Conservation (phyloP, 2,329 filamentous ascomycete genomes). For the Aspergillus costaricaensis region DNA sequence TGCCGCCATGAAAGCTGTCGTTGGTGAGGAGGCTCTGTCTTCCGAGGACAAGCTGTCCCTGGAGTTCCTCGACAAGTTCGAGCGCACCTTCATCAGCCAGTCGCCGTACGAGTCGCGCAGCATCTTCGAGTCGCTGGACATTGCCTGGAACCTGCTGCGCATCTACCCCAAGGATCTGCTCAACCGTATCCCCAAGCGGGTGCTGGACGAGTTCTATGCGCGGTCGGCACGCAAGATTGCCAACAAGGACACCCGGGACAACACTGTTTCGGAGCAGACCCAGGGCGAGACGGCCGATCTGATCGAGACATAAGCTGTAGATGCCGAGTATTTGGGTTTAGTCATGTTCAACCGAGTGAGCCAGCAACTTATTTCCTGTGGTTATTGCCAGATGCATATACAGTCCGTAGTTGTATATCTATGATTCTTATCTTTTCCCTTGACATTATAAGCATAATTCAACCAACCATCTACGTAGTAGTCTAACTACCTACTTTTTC, state of each 20-base stretch:
- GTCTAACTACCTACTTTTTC: no score
- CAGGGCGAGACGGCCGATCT: slow-evolving; percentile 39
- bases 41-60: slow-evolving; percentile 96
- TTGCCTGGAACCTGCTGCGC: slow-evolving; percentile 92
- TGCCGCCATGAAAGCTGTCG: slow-evolving; percentile 98
- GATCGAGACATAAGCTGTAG: slow-evolving; percentile 41
- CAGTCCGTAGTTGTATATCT: slow-evolving; percentile 20
- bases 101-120: slow-evolving; percentile 87
- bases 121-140: slow-evolving; percentile 91
- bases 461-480: no score
- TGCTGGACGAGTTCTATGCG: slow-evolving; percentile 81
- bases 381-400: slow-evolving; percentile 14
- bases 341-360: slow-evolving; percentile 15
- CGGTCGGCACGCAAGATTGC: slow-evolving; percentile 51
- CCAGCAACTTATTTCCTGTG: slow-evolving; percentile 15
- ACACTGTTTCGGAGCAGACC: slow-evolving; percentile 33
- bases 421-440: no score
- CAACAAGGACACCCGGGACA: slow-evolving; percentile 53
- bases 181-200: slow-evolving; percentile 86
- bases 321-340: not conserved
- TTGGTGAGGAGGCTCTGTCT: slow-evolving; percentile 94
- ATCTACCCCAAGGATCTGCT: slow-evolving; percentile 98
- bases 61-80: slow-evolving; percentile 98
- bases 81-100: slow-evolving; percentile 90
- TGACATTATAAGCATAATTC: no score